Conservation (phyloP, 2,329 filamentous ascomycete species). For the Clonostachys rhizophaga region DNA sequence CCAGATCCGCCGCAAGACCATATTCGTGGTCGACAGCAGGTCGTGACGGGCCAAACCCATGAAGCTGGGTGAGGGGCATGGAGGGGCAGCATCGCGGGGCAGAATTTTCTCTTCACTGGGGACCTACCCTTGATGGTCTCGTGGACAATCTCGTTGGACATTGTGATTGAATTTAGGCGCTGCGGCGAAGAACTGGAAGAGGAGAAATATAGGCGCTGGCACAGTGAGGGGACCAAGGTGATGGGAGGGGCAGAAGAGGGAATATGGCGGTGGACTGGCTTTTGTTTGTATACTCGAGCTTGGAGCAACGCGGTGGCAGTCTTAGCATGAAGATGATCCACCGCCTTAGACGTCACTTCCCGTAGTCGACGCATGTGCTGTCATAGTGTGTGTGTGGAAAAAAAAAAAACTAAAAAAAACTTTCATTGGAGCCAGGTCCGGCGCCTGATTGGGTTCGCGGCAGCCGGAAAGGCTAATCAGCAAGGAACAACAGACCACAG, state of each 20-base stretch:
- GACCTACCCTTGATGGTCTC: slow-evolving; percentile 69
- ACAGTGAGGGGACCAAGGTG: background rate
- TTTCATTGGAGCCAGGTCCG: too few species aligned
- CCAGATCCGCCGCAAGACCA: slow-evolving; percentile 4
- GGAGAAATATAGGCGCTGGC: background rate
- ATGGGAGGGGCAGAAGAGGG: background rate
- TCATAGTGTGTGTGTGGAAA: background rate
- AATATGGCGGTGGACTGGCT: background rate
- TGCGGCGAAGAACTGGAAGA: background rate
- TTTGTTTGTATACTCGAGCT: background rate
- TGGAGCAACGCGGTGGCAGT: background rate
- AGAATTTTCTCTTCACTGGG: background rate
- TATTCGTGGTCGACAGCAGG: background rate
- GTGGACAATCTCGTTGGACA: slow-evolving; percentile 65
- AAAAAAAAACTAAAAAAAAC: background rate
- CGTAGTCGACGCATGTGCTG: background rate
- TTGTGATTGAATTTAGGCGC: slow-evolving; percentile 29
- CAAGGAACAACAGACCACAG: too few species aligned
- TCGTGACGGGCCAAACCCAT: background rate
- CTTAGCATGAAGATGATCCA: background rate
- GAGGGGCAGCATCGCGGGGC: background rate
- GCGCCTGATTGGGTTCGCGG: too few species aligned
- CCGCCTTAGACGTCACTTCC: background rate
- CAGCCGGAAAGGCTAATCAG: too few species aligned
- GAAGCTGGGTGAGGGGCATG: background rate